Evolutionary conservation across 75 land plant species (phyloP).

Genomic region (Picea glauca): DNA sequence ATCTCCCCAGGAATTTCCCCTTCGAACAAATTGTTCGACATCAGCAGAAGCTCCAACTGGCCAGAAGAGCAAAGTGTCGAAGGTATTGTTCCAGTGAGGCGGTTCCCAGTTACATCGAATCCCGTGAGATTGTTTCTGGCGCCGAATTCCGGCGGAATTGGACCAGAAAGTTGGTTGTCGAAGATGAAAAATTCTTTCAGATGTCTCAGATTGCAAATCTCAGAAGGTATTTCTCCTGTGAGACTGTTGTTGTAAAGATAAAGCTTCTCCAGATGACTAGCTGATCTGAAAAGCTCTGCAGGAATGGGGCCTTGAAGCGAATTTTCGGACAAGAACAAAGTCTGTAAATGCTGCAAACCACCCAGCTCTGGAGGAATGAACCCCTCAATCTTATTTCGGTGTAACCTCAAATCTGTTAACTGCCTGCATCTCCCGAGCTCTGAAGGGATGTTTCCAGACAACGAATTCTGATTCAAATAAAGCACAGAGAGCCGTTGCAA

Average conservation of each 20-base stretch:
- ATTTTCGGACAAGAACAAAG: conserved; percentile 38
- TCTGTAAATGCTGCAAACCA: conserved; percentile 17
- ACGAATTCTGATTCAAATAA: conserved; percentile 37
- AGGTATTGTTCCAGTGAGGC: conserved; percentile 56
- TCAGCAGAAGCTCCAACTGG: conserved; percentile 19
- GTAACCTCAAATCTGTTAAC: conserved; percentile 23
- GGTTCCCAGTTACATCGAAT: conserved; percentile 55
- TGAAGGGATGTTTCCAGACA: conserved; percentile 55
- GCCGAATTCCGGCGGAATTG: conserved; percentile 55
- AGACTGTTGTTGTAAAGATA: conserved; percentile 49
- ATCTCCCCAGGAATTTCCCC: conserved; percentile 45
- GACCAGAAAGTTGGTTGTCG: conserved; percentile 57
- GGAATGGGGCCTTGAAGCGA: conserved; percentile 53
- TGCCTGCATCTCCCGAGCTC: conserved; percentile 44
- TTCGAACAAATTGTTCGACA: conserved; percentile 36
- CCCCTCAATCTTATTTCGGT: conserved; percentile 46
- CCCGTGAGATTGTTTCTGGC: conserved; percentile 34
- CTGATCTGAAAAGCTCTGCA: conserved; percentile 31
- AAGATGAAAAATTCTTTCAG: conserved; percentile 33
- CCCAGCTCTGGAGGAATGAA: conserved; percentile 51
- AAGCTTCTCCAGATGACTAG: conserved; percentile 23
- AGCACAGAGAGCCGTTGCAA: conserved; percentile 32
- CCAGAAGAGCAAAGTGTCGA: conserved; percentile 33
- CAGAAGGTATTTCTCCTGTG: conserved; percentile 49
- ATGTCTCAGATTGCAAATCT: conserved; percentile 36